Conservation (phyloP, 1,139 yeast genomes). For the Magnusiomyces tetraspermus region DNA sequence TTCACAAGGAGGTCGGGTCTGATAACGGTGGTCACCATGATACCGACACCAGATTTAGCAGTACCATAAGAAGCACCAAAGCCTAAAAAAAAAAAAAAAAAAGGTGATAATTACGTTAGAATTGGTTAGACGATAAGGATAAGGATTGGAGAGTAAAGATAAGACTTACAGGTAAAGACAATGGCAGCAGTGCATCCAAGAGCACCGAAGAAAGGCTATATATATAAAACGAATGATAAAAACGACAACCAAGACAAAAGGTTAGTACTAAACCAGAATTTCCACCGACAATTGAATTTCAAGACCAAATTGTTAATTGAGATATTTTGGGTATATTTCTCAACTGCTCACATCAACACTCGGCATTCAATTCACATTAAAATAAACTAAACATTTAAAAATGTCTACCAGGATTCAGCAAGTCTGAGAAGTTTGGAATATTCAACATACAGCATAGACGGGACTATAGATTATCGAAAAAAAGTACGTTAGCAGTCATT, state of each 20-base stretch:
- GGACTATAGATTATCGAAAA: too few species aligned
- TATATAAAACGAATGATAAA: not conserved
- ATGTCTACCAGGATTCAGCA: too few species aligned
- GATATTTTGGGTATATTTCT: too few species aligned
- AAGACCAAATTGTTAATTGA: too few species aligned
- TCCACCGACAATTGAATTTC: too few species aligned
- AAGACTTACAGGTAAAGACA: constrained; percentile 68
- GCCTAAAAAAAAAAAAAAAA: constrained; percentile 4
- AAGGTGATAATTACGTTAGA: constrained; percentile 5
- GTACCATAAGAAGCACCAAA: constrained; percentile 95
- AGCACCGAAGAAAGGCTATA: constrained; percentile 89
- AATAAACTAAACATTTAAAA: too few species aligned
- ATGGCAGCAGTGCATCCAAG: constrained; percentile 99
- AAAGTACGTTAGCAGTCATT: too few species aligned
- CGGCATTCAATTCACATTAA: too few species aligned
- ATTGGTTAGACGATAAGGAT: not conserved
- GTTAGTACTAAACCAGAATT: not conserved
- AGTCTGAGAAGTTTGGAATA: too few species aligned
- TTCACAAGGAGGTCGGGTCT: constrained; percentile 66
- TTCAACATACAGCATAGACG: constrained; percentile 50
- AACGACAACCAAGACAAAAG: not conserved
- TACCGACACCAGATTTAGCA: constrained; percentile 97
- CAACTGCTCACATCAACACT: too few species aligned
- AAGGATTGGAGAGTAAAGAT: not conserved
- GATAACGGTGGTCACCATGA: constrained; percentile 93